Percentiles rank a stretch among this genome's conserved stretches.
Evolutionary conservation across 2,329 filamentous ascomycete genomes (phyloP).

Genomic region (Ramichloridium luteum): DNA sequence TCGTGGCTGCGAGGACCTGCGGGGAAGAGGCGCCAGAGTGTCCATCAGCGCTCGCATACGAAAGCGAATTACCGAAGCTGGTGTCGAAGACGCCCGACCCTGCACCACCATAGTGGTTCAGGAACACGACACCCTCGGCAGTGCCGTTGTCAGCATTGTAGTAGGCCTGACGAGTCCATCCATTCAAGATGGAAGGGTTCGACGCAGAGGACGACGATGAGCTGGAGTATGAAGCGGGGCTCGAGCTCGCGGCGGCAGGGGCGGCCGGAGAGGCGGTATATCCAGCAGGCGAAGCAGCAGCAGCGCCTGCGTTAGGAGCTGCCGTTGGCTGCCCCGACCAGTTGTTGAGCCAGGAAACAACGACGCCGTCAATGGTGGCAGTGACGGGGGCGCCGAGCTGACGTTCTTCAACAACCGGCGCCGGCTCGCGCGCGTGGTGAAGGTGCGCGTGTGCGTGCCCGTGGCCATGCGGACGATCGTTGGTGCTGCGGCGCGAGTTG

Average conservation of each 20-base stretch:
- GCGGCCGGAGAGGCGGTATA: conserved; percentile 11
- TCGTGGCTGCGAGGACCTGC: conserved; percentile 38
- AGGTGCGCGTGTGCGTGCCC: conserved; percentile 38
- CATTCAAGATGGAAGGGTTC: conserved; percentile 11
- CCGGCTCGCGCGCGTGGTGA: conserved; percentile 32
- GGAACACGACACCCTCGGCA: conserved; percentile 44
- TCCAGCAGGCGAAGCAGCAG: conserved; percentile 11
- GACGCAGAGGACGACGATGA: conserved; percentile 9
- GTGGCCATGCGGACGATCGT: conserved; percentile 29
- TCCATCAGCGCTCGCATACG: conserved; percentile 40
- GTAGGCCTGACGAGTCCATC: conserved; percentile 26
- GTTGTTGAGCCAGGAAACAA: conserved; percentile 48
- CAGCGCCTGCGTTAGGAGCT: conserved; percentile 9
- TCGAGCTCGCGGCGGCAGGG: conserved; percentile 5
- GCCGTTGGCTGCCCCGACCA: conserved; percentile 30
- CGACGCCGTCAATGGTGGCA: conserved; percentile 47
- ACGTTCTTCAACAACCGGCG: conserved; percentile 27
- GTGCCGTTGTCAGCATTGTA: conserved; percentile 26
- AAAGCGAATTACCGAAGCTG: conserved; percentile 45
- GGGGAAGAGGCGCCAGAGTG: conserved; percentile 35
- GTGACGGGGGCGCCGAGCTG: conserved; percentile 39
- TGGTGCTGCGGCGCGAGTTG: conserved; percentile 16
- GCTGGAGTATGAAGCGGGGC: conserved; percentile 11
- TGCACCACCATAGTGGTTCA: conserved; percentile 45
- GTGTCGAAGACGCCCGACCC: conserved; percentile 44